These are phyloP conservation scores for Ilyonectria destructans DNA, from an alignment of 2,329 filamentous ascomycete species.

Conservation along the genomic window DNA sequence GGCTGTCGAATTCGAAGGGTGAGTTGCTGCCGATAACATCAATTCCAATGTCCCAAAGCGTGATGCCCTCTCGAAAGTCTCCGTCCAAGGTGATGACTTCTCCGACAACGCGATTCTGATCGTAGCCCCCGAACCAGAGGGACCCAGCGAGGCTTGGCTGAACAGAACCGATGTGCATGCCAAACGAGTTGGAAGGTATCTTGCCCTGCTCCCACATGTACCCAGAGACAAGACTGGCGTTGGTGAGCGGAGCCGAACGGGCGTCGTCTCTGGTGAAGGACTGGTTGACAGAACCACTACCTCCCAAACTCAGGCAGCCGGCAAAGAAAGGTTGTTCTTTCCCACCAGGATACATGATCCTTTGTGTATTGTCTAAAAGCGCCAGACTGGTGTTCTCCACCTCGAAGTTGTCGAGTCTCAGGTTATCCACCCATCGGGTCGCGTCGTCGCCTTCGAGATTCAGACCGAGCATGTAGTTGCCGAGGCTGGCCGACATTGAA, in stretches of 20 bases:
- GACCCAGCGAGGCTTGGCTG: conserved; percentile 51
- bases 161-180: conserved; percentile 61
- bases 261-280: conserved; percentile 41
- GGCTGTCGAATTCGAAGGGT: conserved; percentile 6
- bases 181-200: conserved; percentile 59
- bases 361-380: conserved; percentile 44
- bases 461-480: conserved; percentile 49
- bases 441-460: conserved; percentile 40
- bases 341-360: conserved; percentile 50
- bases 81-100: conserved; percentile 47
- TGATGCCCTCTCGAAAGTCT: conserved; percentile 43
- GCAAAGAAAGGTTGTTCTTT: conserved; percentile 51
- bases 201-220: conserved; percentile 42
- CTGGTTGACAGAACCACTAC: conserved; percentile 45
- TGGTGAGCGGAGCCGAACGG: conserved; percentile 39
- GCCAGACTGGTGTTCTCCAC: conserved; percentile 33
- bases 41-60: conserved; percentile 56
- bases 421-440: conserved; percentile 49
- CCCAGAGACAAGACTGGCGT: conserved; percentile 53
- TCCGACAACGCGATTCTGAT: conserved; percentile 57
- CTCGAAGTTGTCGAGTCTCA: conserved; percentile 38
- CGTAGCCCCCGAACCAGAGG: conserved; percentile 60
- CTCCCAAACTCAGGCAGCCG: conserved; percentile 53
- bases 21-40: conserved; percentile 48
- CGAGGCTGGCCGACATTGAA: conserved; percentile 33